Evolutionary conservation across 78 protist genomes (phyloP).

Genomic region (Protostelium mycophagum): DNA sequence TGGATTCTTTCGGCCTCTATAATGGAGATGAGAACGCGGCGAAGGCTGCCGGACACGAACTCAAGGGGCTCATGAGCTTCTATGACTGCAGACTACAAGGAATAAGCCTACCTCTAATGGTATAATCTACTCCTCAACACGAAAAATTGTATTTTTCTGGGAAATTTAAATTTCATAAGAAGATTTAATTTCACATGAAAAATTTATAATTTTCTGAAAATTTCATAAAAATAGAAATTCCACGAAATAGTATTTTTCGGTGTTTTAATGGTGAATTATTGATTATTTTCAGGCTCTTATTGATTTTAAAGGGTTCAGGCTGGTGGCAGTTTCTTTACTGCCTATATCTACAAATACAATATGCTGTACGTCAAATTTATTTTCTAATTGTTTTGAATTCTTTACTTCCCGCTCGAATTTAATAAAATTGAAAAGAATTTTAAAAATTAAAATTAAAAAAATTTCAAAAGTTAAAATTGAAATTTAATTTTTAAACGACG

Average conservation of each 20-base stretch:
- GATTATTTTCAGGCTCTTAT: conserved; percentile 24
- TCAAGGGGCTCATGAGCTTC: conserved; percentile 59
- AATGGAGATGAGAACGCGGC: conserved; percentile 64
- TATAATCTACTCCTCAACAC: too few relatives aligned
- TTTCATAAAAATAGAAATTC: too few relatives aligned
- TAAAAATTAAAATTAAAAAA: too few relatives aligned
- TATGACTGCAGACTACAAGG: conserved; percentile 42
- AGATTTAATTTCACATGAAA: too few relatives aligned
- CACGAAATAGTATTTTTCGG: too few relatives aligned
- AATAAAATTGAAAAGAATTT: too few relatives aligned
- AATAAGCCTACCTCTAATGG: conserved; percentile 65
- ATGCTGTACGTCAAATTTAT: conserved; percentile 48
- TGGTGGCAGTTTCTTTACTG: conserved; percentile 50
- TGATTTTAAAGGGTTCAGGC: conserved; percentile 60
- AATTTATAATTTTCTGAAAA: too few relatives aligned
- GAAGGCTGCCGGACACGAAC: conserved; percentile 66
- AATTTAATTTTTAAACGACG: neutral
- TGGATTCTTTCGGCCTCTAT: conserved; percentile 64
- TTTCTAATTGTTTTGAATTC: too few relatives aligned
- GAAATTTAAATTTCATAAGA: too few relatives aligned
- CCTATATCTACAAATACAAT: conserved; percentile 51
- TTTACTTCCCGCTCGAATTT: too few relatives aligned
- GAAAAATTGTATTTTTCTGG: too few relatives aligned
- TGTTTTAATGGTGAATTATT: neutral
- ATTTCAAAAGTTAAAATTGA: conserved; percentile 15